Conservation (phyloP, 2,329 filamentous ascomycete species). For the Penicillium polonicum region DNA sequence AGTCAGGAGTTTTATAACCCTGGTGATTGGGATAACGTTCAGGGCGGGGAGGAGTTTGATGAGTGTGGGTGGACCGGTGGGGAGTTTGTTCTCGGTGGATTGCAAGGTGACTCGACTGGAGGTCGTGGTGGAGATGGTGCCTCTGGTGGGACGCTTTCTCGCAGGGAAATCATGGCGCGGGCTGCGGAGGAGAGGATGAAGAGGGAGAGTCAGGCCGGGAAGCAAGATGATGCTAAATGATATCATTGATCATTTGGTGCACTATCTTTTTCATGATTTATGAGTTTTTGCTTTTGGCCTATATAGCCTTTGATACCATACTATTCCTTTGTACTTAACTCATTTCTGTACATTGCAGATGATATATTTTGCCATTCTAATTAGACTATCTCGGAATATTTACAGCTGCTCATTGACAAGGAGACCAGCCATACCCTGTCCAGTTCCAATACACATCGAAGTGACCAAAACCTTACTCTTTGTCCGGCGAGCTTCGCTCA, state of each 20-base stretch:
- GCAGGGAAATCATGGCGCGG: constrained; percentile 71
- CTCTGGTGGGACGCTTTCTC: constrained; percentile 47
- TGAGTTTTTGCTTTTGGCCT: neutral
- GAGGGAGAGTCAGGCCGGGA: constrained; percentile 48
- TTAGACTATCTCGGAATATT: constrained; percentile 7
- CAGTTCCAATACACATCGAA: constrained; percentile 79
- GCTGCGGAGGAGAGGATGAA: constrained; percentile 68
- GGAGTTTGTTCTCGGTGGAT: constrained; percentile 68
- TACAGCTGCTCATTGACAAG: constrained; percentile 63
- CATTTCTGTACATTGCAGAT: neutral
- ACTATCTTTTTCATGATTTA: constrained; percentile 7
- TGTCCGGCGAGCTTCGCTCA: constrained; percentile 78
- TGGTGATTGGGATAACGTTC: constrained; percentile 53
- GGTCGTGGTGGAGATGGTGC: constrained; percentile 28
- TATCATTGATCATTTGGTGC: constrained; percentile 1
- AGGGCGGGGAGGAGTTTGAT: constrained; percentile 57
- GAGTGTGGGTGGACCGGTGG: constrained; percentile 77
- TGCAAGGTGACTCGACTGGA: constrained; percentile 45
- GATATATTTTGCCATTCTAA: neutral
- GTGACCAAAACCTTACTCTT: constrained; percentile 91
- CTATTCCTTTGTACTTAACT: neutral
- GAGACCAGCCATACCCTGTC: constrained; percentile 65
- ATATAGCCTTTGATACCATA: constrained; percentile 1
- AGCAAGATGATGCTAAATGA: constrained; percentile 25
- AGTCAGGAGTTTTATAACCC: constrained; percentile 60